Percentiles rank a stretch among this genome's conserved stretches.
These are phyloP conservation scores for Collybia mongolica DNA, from an alignment of 768 basidiomycete species.

Conservation along the genomic window DNA sequence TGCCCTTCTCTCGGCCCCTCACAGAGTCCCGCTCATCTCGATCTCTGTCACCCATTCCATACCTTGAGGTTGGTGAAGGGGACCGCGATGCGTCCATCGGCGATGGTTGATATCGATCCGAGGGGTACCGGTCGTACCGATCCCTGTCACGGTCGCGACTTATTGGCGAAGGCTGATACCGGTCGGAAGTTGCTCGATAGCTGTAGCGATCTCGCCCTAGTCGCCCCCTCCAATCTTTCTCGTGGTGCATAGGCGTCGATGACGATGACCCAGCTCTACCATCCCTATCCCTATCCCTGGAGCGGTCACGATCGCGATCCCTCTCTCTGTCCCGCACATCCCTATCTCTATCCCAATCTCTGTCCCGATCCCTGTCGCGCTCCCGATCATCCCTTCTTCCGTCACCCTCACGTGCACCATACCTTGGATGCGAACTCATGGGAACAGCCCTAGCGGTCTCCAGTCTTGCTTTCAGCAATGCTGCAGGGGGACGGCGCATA, in stretches of 20 bases:
- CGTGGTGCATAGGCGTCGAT: conserved; percentile 1
- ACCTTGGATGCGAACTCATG: conserved; percentile 6
- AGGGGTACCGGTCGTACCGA: too few relatives aligned
- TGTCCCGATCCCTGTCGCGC: conserved; percentile 12
- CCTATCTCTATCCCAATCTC: conserved; percentile 13
- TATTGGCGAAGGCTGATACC: neutral
- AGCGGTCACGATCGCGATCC: conserved; percentile 6
- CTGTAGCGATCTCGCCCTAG: conserved; percentile 1
- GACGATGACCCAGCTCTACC: neutral
- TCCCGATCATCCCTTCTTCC: conserved; percentile 11
- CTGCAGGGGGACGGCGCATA: conserved; percentile 3
- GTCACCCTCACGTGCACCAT: neutral
- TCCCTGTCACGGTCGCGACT: too few relatives aligned
- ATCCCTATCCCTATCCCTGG: conserved; percentile 7
- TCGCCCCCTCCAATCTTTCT: neutral
- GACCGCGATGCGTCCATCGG: conserved; percentile 2
- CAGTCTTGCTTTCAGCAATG: conserved; percentile 1
- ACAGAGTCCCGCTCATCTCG: conserved; percentile 13
- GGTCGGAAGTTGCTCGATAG: neutral
- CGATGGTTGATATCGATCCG: conserved; percentile 6
- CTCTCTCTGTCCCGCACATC: conserved; percentile 13
- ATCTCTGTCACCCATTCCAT: conserved; percentile 1
- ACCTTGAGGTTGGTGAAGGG: neutral
- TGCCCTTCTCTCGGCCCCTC: conserved; percentile 11
- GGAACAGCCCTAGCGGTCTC: conserved; percentile 6